These are phyloP conservation scores for Candida broadrunensis DNA, from an alignment of 805 yeast genomes.

Conservation along the genomic window DNA sequence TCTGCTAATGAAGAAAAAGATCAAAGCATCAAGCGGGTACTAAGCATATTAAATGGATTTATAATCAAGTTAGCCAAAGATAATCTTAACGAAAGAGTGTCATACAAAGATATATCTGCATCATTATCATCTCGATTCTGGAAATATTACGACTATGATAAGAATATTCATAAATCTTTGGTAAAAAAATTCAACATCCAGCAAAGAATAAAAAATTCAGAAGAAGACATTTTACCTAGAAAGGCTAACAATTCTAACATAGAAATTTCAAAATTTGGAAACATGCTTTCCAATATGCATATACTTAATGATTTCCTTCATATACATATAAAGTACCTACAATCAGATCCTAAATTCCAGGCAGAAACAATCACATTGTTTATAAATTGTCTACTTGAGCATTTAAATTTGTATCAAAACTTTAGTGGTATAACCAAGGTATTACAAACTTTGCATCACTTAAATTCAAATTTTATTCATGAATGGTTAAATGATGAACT, in stretches of 20 bases:
- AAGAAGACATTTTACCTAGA: conserved; percentile 10
- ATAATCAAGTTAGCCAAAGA: conserved; percentile 11
- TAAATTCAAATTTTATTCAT: conserved; percentile 11
- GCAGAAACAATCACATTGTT: conserved; percentile 21
- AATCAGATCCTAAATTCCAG: conserved; percentile 6
- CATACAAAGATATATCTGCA: conserved; percentile 26
- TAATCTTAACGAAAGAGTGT: conserved; percentile 1
- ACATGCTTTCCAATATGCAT: conserved; percentile 26
- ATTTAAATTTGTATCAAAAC: conserved; percentile 31
- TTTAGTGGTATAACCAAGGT: conserved; percentile 25
- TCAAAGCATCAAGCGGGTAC: conserved; percentile 22
- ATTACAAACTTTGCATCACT: conserved; percentile 13
- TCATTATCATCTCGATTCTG: conserved; percentile 27
- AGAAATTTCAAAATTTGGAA: conserved; percentile 25
- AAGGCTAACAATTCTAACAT: conserved; percentile 24
- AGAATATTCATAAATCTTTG: conserved; percentile 14
- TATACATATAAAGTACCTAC: conserved; percentile 21
- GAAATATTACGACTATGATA: conserved; percentile 22
- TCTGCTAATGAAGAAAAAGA: conserved; percentile 14
- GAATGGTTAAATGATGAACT: conserved; percentile 30
- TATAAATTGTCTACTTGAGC: conserved; percentile 35
- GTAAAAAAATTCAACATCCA: conserved; percentile 8
- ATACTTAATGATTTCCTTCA: conserved; percentile 19
- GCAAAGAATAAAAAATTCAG: conserved; percentile 10
- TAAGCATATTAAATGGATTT: conserved; percentile 31